Conservation (phyloP, 768 basidiomycete species). For the Kwoniella heveanensis region DNA sequence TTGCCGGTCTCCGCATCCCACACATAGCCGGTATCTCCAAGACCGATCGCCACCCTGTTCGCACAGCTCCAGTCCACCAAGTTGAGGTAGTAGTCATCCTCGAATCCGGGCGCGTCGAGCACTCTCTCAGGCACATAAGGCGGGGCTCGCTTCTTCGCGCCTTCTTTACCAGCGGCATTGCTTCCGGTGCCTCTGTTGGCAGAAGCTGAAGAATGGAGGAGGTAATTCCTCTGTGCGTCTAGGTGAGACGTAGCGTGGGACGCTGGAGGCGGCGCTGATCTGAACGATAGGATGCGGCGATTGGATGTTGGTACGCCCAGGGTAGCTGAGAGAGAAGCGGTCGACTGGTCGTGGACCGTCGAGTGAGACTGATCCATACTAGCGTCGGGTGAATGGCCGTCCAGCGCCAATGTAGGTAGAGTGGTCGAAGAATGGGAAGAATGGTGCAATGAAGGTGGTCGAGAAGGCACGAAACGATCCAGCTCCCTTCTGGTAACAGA, state of each 20-base stretch:
- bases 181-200: constrained; percentile 33
- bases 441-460: constrained; percentile 40
- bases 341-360: constrained; percentile 23
- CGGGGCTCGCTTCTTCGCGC: constrained; percentile 69
- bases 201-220: constrained; percentile 37
- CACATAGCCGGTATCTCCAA: constrained; percentile 82
- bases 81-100: constrained; percentile 96
- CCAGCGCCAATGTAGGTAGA: constrained; percentile 40
- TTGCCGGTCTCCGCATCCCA: constrained; percentile 90
- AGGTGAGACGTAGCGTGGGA: constrained; percentile 42
- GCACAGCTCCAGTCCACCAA: constrained; percentile 82
- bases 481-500: constrained; percentile 22
- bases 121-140: constrained; percentile 88
- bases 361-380: constrained; percentile 26
- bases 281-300: constrained; percentile 42
- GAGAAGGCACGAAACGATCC: constrained; percentile 50
- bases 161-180: constrained; percentile 17
- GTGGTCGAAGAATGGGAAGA: constrained; percentile 41
- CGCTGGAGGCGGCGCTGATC: constrained; percentile 42
- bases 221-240: constrained; percentile 41
- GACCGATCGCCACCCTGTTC: constrained; percentile 86
- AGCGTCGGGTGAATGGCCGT: constrained; percentile 30
- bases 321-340: constrained; percentile 41
- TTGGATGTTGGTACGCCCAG: constrained; percentile 37
- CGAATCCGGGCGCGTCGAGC: constrained; percentile 81